Base-by-base conservation (phyloP, 371 early-diverging fungal species). In the Lichtheimia corymbifera region DNA sequence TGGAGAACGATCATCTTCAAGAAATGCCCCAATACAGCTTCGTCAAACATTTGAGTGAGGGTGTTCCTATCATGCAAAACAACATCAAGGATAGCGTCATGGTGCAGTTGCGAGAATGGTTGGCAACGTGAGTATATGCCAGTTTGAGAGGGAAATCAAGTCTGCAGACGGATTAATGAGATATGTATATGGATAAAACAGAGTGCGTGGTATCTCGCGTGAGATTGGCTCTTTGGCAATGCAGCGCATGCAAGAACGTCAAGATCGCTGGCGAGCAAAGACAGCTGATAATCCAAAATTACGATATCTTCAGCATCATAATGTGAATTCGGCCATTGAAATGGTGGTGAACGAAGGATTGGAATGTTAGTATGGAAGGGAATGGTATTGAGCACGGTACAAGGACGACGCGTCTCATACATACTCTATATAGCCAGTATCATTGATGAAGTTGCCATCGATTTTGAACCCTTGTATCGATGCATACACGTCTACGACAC, bases 401-500 rank as follows among this genome's bases (percentile, higher is more conserved):
- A 63, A 15, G 14, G n/a, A 49, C 20, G 27, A 55, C 20, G 56
- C 43, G n/a, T 27, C 17, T 35, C 11, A 44, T 12, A 14, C 25
- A 45, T 44, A 2, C 13, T 41, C n/a, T 11, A 15, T 56, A 25
- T 61, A 91, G 89, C 83, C 30, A 84, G 88, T 57, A 78, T 86
- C 27, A 50, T 89, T 53, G 89, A 91, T 64, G 84, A 87, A 14
- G 80, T 91, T 9, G 78, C 90, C 22, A 83, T 99, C 57, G 95
- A 97, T 70, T 93, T 97, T 76, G 89, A 90, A 64, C 96, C 98
- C 13, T 79, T 99, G 53, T 97, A 94, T 78, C 94, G 94, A 71
- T 95, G 97, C 65, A 83, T 98, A 45, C 96, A 97, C 65, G 96
- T 99, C 42, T 88, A 95, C 69, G 93, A 92, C 60, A 93, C 94